These are phyloP conservation scores for Dioscorea cayenensis DNA, from an alignment of 116 monocot species.

Conservation along the genomic window DNA sequence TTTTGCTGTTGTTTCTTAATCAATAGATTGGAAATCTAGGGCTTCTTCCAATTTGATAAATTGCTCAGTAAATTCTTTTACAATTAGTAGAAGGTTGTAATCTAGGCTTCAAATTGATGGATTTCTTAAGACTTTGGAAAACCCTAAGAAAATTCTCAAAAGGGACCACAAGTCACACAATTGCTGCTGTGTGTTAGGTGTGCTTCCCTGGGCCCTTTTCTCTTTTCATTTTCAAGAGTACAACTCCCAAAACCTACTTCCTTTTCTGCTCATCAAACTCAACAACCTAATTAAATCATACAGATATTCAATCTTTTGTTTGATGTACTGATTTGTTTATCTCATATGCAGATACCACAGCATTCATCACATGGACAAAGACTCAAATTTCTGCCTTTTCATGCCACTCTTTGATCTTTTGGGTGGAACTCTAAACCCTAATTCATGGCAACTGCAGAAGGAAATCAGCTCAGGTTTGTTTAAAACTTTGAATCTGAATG, in stretches of 20 bases:
- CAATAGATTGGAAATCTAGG: too few relatives aligned
- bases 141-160: neutral
- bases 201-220: neutral
- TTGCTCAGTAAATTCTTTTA: too few relatives aligned
- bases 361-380: conserved; percentile 49
- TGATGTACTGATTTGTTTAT: too few relatives aligned
- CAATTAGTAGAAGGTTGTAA: too few relatives aligned
- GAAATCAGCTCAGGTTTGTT: conserved; percentile 41
- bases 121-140: too few relatives aligned
- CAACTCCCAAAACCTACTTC: neutral
- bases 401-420: conserved; percentile 70
- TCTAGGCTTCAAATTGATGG: too few relatives aligned
- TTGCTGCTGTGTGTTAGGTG: conserved; percentile 1
- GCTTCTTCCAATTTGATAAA: too few relatives aligned
- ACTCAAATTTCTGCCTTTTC: conserved; percentile 70
- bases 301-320: too few relatives aligned
- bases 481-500: neutral
- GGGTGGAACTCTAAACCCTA: conserved; percentile 40
- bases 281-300: too few relatives aligned
- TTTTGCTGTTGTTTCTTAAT: too few relatives aligned
- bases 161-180: neutral
- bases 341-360: conserved; percentile 44
- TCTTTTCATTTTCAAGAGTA: neutral
- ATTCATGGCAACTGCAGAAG: conserved; percentile 58
- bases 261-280: too few relatives aligned